These are phyloP conservation scores for Phialophora macrospora DNA, from an alignment of 2,329 filamentous ascomycete species.

Conservation along the genomic window DNA sequence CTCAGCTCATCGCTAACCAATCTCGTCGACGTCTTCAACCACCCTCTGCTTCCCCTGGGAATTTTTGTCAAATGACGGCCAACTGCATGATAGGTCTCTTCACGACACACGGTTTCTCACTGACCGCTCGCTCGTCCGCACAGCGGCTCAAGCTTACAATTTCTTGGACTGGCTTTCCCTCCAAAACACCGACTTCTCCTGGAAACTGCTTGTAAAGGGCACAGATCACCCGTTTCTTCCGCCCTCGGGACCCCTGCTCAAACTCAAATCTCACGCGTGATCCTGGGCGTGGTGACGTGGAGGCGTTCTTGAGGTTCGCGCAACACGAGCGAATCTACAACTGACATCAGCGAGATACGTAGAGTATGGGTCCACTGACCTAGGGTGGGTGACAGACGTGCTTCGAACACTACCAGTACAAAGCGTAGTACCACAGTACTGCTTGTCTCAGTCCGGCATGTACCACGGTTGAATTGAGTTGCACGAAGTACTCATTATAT, in stretches of 20 bases:
- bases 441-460: not conserved
- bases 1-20: not conserved
- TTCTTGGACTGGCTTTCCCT: not conserved
- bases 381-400: not conserved
- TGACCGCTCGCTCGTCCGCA: not conserved
- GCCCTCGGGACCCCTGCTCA: constrained; percentile 1
- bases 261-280: constrained; percentile 12
- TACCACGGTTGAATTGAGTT: not conserved
- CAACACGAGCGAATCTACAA: not conserved
- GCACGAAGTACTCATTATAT: not conserved
- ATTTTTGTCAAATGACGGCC: not conserved
- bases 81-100: not conserved
- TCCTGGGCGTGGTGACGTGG: constrained; percentile 4
- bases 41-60: not conserved
- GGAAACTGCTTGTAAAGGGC: constrained; percentile 5
- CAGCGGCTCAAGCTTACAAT: not conserved
- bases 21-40: not conserved
- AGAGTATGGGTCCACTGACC: not conserved
- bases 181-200: constrained; percentile 2
- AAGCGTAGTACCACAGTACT: not conserved
- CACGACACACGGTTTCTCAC: constrained; percentile 1
- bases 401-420: not conserved
- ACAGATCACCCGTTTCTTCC: constrained; percentile 14
- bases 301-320: not conserved
- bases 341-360: not conserved